Base-by-base conservation (phyloP, 1,139 yeast genomes). In the Sugiyamaella novakii region DNA sequence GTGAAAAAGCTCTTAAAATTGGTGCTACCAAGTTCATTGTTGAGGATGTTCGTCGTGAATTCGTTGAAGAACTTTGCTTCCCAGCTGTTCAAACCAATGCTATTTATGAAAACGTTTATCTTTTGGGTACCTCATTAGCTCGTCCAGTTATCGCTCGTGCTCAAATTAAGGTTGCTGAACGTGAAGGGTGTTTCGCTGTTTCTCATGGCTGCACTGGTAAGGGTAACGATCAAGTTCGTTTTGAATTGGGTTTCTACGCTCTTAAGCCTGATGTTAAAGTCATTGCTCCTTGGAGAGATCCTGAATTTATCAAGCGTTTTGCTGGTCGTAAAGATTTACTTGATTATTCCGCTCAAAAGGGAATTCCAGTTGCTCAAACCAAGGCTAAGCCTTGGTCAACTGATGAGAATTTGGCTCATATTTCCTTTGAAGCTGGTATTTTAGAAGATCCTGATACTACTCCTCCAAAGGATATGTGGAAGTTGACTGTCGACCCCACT, bases 381-480 rank as follows among this genome's bases (percentile, higher is more conserved):
- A 88, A 89, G 74, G 89, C 98, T 58, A 92, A 92, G 78, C 98
- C 98, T 60, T 92, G 98, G 98, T 91, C 98, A 21, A 94, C 98
- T 55, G 98, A 92, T 70, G 98, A 92, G 77, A 92, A 92, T 79
- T 77, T 91, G 81, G 98, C 98, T 39, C 98, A 92, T 74, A 92
- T 92, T 68, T 91, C 98, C 36, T 92, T 87, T 70, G 98, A 92
- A 77, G 98, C 98, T 58, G 98, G 98, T 73, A 92, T 92, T 62
- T 81, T 92, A 67, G 98, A 92, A 75, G 95, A 92, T 75, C 98
- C 98, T 66, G 88, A 92, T 71, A 83, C 92, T 62, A 92, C 98
- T 47, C 98, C 98, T 59, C 98, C 98, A 73, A 91, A 88, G 77
- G 98, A 92, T 72, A 92, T 92, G 98, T 92, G 98, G 98, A 92